These are phyloP conservation scores for Eleusine indica DNA, from an alignment of 176 grass and related monocot species.

Conservation along the genomic window DNA sequence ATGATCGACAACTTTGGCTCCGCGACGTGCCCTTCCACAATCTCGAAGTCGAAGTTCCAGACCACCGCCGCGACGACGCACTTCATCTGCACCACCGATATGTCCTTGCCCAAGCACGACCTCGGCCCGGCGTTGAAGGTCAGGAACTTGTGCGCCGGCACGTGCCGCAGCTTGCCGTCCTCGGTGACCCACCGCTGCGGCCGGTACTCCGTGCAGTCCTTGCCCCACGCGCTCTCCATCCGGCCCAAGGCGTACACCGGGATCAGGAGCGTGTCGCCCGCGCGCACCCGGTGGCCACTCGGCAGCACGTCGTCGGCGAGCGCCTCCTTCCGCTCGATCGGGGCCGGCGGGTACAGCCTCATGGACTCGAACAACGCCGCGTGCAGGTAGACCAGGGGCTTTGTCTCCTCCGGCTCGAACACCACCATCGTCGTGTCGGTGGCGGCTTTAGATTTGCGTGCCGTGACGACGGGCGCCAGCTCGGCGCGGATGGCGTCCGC, in stretches of 20 bases:
- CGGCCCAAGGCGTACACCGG: background rate
- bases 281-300: background rate
- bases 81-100: background rate
- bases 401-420: background rate
- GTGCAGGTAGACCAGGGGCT: background rate
- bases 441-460: too few relatives aligned
- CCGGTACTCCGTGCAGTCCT: background rate
- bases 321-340: background rate
- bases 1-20: too few relatives aligned
- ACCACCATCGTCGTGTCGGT: background rate
- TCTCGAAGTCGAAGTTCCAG: too few relatives aligned
- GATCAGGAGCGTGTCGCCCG: background rate
- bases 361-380: background rate
- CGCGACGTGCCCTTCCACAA: too few relatives aligned
- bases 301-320: background rate
- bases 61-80: background rate
- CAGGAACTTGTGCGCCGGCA: background rate
- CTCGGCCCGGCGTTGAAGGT: background rate
- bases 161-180: background rate
- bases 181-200: background rate
- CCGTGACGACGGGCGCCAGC: background rate
- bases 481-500: too few relatives aligned
- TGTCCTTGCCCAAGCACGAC: background rate
- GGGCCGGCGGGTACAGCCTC: background rate
- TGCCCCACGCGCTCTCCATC: background rate